These are phyloP conservation scores for Dimocarpus longan DNA, from an alignment of 345 rosid genomes.

Conservation along the genomic window DNA sequence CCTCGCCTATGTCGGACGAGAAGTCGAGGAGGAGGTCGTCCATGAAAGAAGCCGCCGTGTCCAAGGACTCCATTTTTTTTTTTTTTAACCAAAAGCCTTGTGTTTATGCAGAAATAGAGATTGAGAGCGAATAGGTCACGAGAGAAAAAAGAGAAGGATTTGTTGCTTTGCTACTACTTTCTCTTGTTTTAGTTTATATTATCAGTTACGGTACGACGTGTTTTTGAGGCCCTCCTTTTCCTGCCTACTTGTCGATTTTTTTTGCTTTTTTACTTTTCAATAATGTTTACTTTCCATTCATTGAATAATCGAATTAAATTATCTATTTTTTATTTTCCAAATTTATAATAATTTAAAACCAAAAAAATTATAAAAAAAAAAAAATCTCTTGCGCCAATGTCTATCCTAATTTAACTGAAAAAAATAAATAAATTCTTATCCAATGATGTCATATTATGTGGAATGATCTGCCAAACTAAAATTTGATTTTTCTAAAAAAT, in stretches of 20 bases:
- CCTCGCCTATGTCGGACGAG: constrained; percentile 43
- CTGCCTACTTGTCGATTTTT: constrained; percentile 11
- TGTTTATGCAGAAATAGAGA: constrained; percentile 2
- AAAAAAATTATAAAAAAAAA: no score
- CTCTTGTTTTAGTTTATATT: background rate
- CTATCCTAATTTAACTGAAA: no score
- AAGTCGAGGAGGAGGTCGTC: constrained; percentile 54
- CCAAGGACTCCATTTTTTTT: constrained; percentile 40
- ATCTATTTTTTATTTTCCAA: no score
- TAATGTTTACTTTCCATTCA: constrained; percentile 18
- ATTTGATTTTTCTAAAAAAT: no score
- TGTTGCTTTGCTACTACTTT: background rate
- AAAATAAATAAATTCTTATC: no score
- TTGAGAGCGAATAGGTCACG: background rate
- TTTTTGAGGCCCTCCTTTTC: background rate
- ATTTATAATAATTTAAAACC: no score
- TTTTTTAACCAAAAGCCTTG: no score
- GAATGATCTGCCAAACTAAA: no score
- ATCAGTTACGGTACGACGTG: background rate
- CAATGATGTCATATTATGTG: no score
- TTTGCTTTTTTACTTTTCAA: background rate
- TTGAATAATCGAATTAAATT: no score
- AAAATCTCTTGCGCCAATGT: no score
- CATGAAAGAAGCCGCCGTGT: constrained; percentile 33
- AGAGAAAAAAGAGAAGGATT: background rate